Base-by-base conservation (phyloP, 2,329 filamentous ascomycete genomes). In the Cladophialophora yegresii region DNA sequence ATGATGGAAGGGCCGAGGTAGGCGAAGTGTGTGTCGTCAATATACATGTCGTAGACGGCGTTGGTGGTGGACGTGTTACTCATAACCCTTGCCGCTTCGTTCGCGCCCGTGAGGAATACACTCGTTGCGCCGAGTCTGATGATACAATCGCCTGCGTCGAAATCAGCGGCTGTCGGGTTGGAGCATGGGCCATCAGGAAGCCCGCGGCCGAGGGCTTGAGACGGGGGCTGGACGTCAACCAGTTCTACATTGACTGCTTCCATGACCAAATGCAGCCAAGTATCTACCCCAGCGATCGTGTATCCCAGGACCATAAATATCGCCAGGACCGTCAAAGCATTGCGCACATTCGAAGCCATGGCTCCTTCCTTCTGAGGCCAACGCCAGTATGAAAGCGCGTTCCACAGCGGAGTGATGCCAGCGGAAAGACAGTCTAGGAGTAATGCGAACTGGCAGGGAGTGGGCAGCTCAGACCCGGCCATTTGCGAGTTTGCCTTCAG, bases 241-340 rank as follows among this genome's bases (percentile, higher is more conserved):
- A 69, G 62, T 9, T 63, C 60, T 16, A 71, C 66, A n/a, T 58
- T 57, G 4, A 72, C 68, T 13, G 71, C 71, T 5, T 67, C 69
- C 10, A 68, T 71, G n/a, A 66, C 67, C 23, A 73, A 45, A 55
- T 73, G 70, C 40, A 73, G 67, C 71, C 71, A 73, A 6, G 70
- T 72, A 57, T 72, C 71, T 10, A 66, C 69, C n/a, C 60, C 56
- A 13, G 60, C 60, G 26, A 58, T 55, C 5, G 60, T 51, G 45
- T 62, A 56, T 28, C 60, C 53, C 10, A 59, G 57, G 8, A 20
- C 45, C 8, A 45, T 59, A 22, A 59, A 59, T 22, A 40, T 28
- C 26, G 57, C 49, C 22, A 62, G 26, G 5, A 62, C 28, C 20
- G 32, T 55, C 23, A 62, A 30, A 2, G 59, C 51, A 23, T 23